These are phyloP conservation scores for Aethionema arabicum DNA, from an alignment of 345 rosid species.

Conservation along the genomic window DNA sequence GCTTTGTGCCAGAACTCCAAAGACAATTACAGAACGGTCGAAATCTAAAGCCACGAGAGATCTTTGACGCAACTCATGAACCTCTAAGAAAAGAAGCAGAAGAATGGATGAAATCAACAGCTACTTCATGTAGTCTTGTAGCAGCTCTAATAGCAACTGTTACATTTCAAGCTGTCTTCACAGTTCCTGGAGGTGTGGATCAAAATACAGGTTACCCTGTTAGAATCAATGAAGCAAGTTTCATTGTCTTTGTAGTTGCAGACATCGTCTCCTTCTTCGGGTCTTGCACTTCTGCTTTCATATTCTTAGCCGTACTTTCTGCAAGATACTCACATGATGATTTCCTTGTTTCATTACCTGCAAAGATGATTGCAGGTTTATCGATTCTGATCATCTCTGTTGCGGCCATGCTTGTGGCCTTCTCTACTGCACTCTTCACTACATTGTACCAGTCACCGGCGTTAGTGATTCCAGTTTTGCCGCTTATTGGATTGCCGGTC, in stretches of 20 bases:
- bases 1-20: neutral
- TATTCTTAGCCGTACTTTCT: slow-evolving; percentile 35
- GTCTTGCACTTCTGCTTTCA: slow-evolving; percentile 31
- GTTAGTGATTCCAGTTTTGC: slow-evolving; percentile 14
- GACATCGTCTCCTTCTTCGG: slow-evolving; percentile 33
- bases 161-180: slow-evolving; percentile 34
- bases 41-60: neutral
- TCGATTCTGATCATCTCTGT: slow-evolving; percentile 21
- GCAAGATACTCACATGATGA: slow-evolving; percentile 30
- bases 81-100: slow-evolving; percentile 15
- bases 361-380: slow-evolving; percentile 27
- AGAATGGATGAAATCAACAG: slow-evolving; percentile 36
- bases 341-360: slow-evolving; percentile 33
- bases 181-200: slow-evolving; percentile 30
- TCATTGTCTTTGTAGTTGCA: slow-evolving; percentile 23
- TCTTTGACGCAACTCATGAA: slow-evolving; percentile 20
- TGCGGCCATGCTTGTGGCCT: slow-evolving; percentile 35
- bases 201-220: slow-evolving; percentile 17
- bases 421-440: slow-evolving; percentile 18
- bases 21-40: neutral
- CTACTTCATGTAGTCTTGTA: slow-evolving; percentile 29
- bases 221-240: neutral
- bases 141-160: slow-evolving; percentile 37
- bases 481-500: slow-evolving; percentile 22
- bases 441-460: neutral